Percentiles rank a stretch among this genome's conserved stretches.
These are phyloP conservation scores for Chytriomyces confervae DNA, from an alignment of 192 early-diverging fungal species.

Conservation along the genomic window DNA sequence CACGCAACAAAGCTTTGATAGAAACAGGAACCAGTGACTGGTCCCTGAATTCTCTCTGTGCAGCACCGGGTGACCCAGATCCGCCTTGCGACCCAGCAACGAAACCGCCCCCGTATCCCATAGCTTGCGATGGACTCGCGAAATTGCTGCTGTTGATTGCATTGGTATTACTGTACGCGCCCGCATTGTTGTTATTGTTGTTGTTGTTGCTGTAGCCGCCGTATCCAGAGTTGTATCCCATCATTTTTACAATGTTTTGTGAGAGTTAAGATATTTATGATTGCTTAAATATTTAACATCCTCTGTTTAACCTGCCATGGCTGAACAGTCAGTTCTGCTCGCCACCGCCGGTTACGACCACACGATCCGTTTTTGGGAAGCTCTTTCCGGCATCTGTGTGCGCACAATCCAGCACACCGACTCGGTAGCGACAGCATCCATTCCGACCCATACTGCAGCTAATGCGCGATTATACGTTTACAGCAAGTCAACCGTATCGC, in stretches of 20 bases:
- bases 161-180: constrained; percentile 4
- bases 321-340: constrained; percentile 50
- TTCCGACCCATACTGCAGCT: neutral
- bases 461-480: neutral
- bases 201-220: constrained; percentile 9
- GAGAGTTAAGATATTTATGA: no score
- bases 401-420: constrained; percentile 79
- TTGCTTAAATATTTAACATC: no score
- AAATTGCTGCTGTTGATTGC: neutral
- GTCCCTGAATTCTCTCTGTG: constrained; percentile 34
- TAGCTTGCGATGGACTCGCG: no score
- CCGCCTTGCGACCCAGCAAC: neutral
- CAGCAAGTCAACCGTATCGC: constrained; percentile 87
- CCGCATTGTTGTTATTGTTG: neutral
- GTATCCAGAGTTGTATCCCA: neutral
- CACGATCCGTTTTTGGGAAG: constrained; percentile 70
- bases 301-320: neutral
- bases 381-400: constrained; percentile 59
- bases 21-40: constrained; percentile 83
- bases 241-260: no score
- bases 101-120: constrained; percentile 4
- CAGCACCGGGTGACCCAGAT: constrained; percentile 1
- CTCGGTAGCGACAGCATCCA: constrained; percentile 57
- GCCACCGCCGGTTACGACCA: constrained; percentile 68
- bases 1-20: constrained; percentile 72